Conservation (phyloP, 352 stramenopile genomes). For the Globisporangium parvum region DNA sequence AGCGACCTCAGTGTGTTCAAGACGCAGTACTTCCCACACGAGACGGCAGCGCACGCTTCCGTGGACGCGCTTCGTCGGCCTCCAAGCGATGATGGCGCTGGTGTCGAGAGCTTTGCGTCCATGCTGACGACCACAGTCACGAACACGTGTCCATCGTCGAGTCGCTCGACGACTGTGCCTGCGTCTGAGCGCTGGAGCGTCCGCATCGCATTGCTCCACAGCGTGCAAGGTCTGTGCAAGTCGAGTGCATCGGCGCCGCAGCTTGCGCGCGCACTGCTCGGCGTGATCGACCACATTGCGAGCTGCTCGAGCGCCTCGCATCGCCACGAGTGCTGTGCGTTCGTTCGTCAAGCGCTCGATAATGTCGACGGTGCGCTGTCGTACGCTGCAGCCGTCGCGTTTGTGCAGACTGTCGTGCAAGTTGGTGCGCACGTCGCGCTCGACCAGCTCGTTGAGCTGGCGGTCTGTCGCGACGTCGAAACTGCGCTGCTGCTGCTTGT, state of each 20-base stretch:
- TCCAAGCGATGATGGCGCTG: not conserved
- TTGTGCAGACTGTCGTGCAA: conserved; percentile 28
- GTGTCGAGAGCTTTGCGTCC: not conserved
- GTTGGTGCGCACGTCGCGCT: conserved; percentile 18
- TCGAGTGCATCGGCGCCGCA: conserved; percentile 28
- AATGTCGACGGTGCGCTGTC: conserved; percentile 28
- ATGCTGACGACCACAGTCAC: not conserved
- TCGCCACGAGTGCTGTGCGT: conserved; percentile 34
- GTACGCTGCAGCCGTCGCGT: conserved; percentile 30
- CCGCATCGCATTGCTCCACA: conserved; percentile 48
- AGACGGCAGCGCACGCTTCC: not conserved
- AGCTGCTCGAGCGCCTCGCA: conserved; percentile 28
- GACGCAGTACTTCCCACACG: conserved; percentile 3
- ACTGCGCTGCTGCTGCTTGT: conserved; percentile 19
- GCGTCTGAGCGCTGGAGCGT: conserved; percentile 29
- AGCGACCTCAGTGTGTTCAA: conserved; percentile 10
- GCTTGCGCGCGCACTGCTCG: conserved; percentile 33
- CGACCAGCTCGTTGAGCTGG: conserved; percentile 15
- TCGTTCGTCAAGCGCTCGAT: conserved; percentile 38
- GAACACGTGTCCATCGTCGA: not conserved
- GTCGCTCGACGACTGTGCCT: not conserved
- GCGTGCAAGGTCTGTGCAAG: conserved; percentile 31
- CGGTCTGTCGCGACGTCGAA: conserved; percentile 21
- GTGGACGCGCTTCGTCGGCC: not conserved
- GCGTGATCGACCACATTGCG: conserved; percentile 37